Percentiles rank a stretch among this genome's conserved stretches.
Evolutionary conservation across 768 basidiomycete genomes (phyloP).

Genomic region (Podaxis rugospora): DNA sequence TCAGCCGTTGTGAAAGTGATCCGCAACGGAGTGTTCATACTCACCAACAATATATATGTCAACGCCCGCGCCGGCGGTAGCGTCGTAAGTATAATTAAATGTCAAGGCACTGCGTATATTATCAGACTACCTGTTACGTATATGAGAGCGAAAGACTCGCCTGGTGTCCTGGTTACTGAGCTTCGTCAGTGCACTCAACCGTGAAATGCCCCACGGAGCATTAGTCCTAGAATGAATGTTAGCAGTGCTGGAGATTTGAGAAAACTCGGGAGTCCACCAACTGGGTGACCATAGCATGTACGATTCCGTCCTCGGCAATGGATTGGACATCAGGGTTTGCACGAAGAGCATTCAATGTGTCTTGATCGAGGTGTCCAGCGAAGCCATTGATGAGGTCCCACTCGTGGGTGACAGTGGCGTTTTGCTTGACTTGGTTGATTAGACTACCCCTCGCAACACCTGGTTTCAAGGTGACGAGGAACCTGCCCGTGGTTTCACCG

Average conservation of each 20-base stretch:
- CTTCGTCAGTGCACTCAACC: neutral
- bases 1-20: neutral
- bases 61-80: conserved; percentile 28
- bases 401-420: conserved; percentile 12
- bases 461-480: conserved; percentile 27
- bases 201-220: conserved; percentile 15
- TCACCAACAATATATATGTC: conserved; percentile 36
- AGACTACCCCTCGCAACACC: conserved; percentile 18
- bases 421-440: conserved; percentile 10
- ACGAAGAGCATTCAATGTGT: conserved; percentile 20
- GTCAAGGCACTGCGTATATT: conserved; percentile 9
- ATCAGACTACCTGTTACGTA: neutral
- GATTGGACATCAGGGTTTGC: conserved; percentile 21
- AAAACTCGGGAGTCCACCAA: conserved; percentile 2
- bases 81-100: conserved; percentile 21
- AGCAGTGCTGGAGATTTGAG: neutral
- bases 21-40: neutral
- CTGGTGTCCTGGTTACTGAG: neutral
- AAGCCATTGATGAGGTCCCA: conserved; percentile 29
- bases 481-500: conserved; percentile 22
- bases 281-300: conserved; percentile 20
- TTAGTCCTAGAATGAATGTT: conserved; percentile 17
- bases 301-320: conserved; percentile 26
- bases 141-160: neutral
- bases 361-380: conserved; percentile 23